Evolutionary conservation across 1,284 basidiomycete species (phyloP), one percentile per base, ranked within the genome.

Genomic region (Apiotrichum brassicae): DNA sequence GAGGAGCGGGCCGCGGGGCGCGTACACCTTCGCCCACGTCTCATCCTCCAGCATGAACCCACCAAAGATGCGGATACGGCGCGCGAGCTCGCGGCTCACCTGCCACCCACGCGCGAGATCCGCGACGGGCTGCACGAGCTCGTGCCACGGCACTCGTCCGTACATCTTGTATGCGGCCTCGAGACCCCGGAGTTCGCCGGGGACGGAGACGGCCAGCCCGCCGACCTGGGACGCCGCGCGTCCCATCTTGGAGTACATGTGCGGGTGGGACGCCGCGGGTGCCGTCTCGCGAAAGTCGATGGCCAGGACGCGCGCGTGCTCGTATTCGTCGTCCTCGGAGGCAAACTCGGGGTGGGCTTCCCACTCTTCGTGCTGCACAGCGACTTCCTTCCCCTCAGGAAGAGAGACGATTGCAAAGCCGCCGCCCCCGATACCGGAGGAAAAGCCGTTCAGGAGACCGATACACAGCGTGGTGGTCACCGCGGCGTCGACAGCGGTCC

Each of bases 201-300:
- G 91, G 0, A 92, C 82, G 24, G 79, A 90, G n/a, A 90, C 80
- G 3, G 86, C 71, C 23, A 93, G 76, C 7, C 91, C 90, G 8
- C 93, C 92, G 50, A 79, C 81, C 51, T 68, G 76, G 16, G 86
- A 78, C 3, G 77, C 73, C 20, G 90, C 75, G 5, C 91, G 87
- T 4, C 93, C 92, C 14, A 86, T 77, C 4, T 76, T 70, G 7
- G 63, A 61, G 61, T 82, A 95, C 90, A 95, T 95, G 9, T 82
- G 82, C 42, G 76, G 71, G 60, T 84, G 84, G 3, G 88, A 76
- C 36, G 79, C 70, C 0, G 78, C 79, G 0, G 93, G 90, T 1
- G 86, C 87, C 0, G 82, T 85, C 71, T 97, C 93, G 39, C 93
- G 81, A 68, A 91, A 97, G 74, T 95, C 87, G 48, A 97, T 79